These are phyloP conservation scores for Azolla pinnata DNA, from an alignment of 75 land plant genomes.

Conservation along the genomic window DNA sequence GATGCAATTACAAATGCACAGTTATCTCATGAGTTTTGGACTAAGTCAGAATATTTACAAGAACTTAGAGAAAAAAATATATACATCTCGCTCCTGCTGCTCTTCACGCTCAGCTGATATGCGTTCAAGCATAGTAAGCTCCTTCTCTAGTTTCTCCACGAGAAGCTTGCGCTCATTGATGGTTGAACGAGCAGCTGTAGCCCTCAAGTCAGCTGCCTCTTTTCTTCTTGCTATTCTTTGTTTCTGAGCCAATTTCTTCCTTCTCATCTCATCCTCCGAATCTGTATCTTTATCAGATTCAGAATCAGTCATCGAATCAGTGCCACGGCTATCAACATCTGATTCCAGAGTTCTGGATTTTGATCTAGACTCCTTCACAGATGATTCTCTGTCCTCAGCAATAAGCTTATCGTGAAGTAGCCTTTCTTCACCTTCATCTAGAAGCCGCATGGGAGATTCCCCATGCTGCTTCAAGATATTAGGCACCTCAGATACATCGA, in stretches of 20 bases:
- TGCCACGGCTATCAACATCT: conserved; percentile 21
- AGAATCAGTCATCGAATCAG: conserved; percentile 30
- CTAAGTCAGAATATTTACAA: neutral
- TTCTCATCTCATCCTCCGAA: conserved; percentile 44
- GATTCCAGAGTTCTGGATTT: no score
- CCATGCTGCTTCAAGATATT: no score
- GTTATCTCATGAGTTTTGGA: no score
- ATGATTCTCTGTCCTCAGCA: no score
- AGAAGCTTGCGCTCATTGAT: conserved; percentile 45
- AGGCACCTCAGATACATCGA: no score
- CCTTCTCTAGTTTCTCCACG: conserved; percentile 71
- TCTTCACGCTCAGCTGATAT: conserved; percentile 67
- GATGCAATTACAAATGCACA: no score
- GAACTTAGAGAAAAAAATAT: neutral
- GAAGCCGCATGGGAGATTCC: no score
- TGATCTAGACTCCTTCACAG: no score
- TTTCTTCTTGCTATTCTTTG: conserved; percentile 29
- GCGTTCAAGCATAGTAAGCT: conserved; percentile 60
- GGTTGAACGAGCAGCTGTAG: conserved; percentile 37
- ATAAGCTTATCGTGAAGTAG: no score
- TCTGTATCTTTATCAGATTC: conserved; percentile 40
- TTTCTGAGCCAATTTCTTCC: conserved; percentile 31
- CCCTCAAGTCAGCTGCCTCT: conserved; percentile 39
- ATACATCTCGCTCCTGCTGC: conserved; percentile 64
- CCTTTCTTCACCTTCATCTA: no score